phyloP scores from a whole-genome alignment of 768 basidiomycete genomes.

The Termitomyces eurrhizus region DNA sequence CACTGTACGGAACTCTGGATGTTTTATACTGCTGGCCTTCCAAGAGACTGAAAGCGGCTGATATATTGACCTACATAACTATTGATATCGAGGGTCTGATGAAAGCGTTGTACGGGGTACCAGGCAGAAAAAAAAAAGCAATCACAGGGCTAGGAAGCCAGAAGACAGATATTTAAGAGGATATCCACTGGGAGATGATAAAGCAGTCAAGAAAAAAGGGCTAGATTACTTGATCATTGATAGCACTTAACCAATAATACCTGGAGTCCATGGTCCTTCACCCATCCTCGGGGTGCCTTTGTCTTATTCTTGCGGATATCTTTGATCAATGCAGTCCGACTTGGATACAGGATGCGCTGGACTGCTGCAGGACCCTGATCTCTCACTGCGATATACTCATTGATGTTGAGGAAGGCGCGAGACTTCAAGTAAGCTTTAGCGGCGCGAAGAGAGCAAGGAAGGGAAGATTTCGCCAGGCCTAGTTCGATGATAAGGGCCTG shows the following conservation, averaged over 20 bases:
- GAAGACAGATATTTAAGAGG: neutral
- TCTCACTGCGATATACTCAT: conserved; percentile 68
- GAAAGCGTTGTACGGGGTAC: neutral
- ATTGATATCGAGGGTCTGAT: neutral
- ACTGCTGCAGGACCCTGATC: conserved; percentile 60
- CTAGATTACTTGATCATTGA: conserved; percentile 21
- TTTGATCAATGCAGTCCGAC: conserved; percentile 54
- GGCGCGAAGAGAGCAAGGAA: conserved; percentile 59
- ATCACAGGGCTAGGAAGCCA: neutral
- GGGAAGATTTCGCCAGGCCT: conserved; percentile 48
- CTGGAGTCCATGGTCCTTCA: conserved; percentile 59
- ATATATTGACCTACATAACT: neutral
- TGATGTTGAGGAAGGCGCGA: conserved; percentile 65
- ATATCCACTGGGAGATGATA: neutral
- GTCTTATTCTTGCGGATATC: conserved; percentile 46
- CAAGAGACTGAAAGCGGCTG: too few species aligned
- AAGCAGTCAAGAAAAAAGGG: neutral
- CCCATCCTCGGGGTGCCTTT: conserved; percentile 46
- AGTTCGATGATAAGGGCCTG: conserved; percentile 77
- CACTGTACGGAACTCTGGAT: too few species aligned
- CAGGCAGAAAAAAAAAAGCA: neutral
- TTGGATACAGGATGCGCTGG: conserved; percentile 58
- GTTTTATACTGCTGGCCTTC: too few species aligned
- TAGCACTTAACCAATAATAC: conserved; percentile 58
- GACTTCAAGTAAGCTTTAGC: conserved; percentile 68